Conservation (phyloP, 78 protist genomes). For the Dictyostelium purpureum region DNA sequence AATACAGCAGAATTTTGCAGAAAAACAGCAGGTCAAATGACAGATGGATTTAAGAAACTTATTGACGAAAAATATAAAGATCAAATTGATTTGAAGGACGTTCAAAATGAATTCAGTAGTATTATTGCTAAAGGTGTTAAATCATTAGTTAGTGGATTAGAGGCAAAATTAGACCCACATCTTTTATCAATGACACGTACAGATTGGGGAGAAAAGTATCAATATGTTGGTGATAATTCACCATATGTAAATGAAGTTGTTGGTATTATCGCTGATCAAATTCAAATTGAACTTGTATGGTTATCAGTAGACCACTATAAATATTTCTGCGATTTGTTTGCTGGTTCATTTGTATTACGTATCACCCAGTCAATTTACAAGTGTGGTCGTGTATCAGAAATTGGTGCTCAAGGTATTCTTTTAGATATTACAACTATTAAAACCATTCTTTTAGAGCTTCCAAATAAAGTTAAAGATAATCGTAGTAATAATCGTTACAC, state of each 20-base stretch:
- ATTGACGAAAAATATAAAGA: conserved; percentile 30
- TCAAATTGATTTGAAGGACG: conserved; percentile 35
- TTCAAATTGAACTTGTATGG: not conserved
- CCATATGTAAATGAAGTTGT: conserved; percentile 49
- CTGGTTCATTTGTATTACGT: conserved; percentile 20
- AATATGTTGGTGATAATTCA: conserved; percentile 54
- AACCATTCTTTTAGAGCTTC: conserved; percentile 4
- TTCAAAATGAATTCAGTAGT: conserved; percentile 42
- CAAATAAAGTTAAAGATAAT: conserved; percentile 4
- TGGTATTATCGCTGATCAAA: not conserved
- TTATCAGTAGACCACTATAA: conserved; percentile 40
- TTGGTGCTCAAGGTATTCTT: conserved; percentile 61
- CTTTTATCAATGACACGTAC: conserved; percentile 31
- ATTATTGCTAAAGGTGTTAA: conserved; percentile 68
- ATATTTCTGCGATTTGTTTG: conserved; percentile 76
- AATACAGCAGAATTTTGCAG: conserved; percentile 77
- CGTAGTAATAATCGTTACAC: conserved; percentile 42
- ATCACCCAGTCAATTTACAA: conserved; percentile 54
- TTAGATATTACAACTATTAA: conserved; percentile 63
- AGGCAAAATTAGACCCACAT: conserved; percentile 44
- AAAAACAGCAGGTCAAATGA: conserved; percentile 36
- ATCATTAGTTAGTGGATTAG: conserved; percentile 48
- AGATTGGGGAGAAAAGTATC: conserved; percentile 65
- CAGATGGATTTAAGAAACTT: conserved; percentile 31
- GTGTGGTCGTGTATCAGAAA: conserved; percentile 66